A percentile compares a stretch with the other conserved stretches of the same genome.
Evolutionary conservation across 108 stramenopile species (phyloP).

Genomic region (Pseudonitzschia multiseries): DNA sequence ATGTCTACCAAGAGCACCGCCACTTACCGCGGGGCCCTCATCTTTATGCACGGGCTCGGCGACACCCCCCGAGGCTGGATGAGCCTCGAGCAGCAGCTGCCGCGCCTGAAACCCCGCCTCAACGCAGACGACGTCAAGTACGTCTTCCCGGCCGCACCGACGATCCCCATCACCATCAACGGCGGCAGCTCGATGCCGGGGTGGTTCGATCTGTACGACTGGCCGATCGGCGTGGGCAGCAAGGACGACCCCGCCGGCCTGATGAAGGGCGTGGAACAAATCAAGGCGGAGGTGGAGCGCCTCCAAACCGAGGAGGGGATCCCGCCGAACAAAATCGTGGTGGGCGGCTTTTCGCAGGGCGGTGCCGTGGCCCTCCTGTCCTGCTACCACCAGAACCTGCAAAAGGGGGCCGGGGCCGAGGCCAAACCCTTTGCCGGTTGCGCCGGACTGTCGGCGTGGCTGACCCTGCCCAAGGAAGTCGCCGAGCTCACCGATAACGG

Average conservation of each 20-base stretch:
- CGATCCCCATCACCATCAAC: conserved; percentile 77
- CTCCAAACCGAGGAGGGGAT: conserved; percentile 52
- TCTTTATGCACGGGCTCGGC: conserved; percentile 83
- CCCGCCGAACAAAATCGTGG: conserved; percentile 59
- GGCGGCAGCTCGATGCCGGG: conserved; percentile 84
- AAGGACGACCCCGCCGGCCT: conserved; percentile 65
- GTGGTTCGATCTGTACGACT: conserved; percentile 89
- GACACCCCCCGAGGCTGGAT: conserved; percentile 82
- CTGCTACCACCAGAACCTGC: conserved; percentile 47
- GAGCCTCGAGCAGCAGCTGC: conserved; percentile 46
- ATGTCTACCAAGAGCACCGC: neutral
- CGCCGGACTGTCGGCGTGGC: conserved; percentile 71
- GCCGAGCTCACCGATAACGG: conserved; percentile 38
- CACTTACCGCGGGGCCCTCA: conserved; percentile 44
- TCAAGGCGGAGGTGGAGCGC: conserved; percentile 48
- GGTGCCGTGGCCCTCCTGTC: conserved; percentile 75
- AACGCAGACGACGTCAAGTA: conserved; percentile 48
- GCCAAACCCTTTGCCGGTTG: conserved; percentile 65
- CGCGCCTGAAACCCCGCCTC: conserved; percentile 50
- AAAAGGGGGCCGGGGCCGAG: neutral
- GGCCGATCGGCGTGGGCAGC: conserved; percentile 76
- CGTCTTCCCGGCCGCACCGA: conserved; percentile 82
- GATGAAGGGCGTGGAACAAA: conserved; percentile 40
- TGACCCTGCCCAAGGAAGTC: conserved; percentile 71
- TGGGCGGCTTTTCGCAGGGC: conserved; percentile 87